Conservation (phyloP, 2,329 filamentous ascomycete genomes). For the Mycosphaerella sp. region DNA sequence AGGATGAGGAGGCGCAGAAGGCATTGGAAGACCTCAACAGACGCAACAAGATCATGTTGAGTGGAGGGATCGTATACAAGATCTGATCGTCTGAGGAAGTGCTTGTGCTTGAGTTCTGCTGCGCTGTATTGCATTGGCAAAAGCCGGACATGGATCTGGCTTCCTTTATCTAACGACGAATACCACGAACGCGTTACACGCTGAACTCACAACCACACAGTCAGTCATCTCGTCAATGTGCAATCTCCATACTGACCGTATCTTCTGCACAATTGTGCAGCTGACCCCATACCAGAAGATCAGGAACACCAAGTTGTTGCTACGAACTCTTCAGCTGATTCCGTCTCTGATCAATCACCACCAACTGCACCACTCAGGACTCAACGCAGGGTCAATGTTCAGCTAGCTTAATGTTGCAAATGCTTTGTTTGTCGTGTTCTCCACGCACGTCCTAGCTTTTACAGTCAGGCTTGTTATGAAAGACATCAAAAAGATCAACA, state of each 20-base stretch:
- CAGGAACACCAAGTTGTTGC: too few species aligned
- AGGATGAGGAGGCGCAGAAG: constrained; percentile 63
- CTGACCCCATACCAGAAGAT: too few species aligned
- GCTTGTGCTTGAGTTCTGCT: not conserved
- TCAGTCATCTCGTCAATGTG: not conserved
- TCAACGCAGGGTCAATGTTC: too few species aligned
- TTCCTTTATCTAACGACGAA: not conserved
- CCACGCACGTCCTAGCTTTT: too few species aligned
- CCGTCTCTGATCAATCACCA: too few species aligned
- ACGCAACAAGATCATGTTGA: constrained; percentile 79
- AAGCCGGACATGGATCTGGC: not conserved
- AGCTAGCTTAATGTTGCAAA: too few species aligned
- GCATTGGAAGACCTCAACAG: constrained; percentile 76
- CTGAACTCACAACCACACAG: not conserved
- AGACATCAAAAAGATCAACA: too few species aligned
- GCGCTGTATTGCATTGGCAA: not conserved
- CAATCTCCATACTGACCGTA: too few species aligned
- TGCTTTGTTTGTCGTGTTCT: too few species aligned
- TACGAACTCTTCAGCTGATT: too few species aligned
- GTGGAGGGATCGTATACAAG: constrained; percentile 48
- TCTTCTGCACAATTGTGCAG: not conserved
- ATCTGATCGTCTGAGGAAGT: constrained; percentile 25
- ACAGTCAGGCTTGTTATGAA: too few species aligned
- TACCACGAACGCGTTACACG: constrained; percentile 2
- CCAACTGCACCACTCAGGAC: too few species aligned